Evolutionary conservation across 2,329 filamentous ascomycete genomes (phyloP), one percentile per base, ranked within the genome.

Genomic region (Fusarium sp.): DNA sequence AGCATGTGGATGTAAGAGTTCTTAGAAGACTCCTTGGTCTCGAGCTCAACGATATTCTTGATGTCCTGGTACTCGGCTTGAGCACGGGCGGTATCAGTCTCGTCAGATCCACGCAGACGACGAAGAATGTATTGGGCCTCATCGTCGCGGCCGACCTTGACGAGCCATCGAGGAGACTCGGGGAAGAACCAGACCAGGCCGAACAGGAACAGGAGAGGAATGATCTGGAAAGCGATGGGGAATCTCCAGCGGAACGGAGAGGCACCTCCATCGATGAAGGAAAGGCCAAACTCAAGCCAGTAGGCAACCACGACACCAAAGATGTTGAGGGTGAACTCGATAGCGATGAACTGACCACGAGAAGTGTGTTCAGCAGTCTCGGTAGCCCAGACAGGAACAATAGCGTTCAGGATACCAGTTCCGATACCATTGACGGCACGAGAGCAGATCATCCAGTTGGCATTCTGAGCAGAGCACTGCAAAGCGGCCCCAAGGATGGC

Each of bases 41-140:
- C 88, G 15, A 78, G 60, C 7, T 71, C 57, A 0, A 70, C 73
- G 11, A 92, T 90, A 67, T 87, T 89, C 65, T 87, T 85, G 70
- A 95, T 94, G 67, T 95, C 93, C 35, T 89, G 86, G 70, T 91
- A 92, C 79, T 95, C 92, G 0, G 86, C 85, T 47, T 93, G 87
- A 3, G 91, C 90, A 2, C 86, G 84, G 6, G 84, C 80, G 5
- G 83, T 84, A 12, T 90, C 88, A 7, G 88, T 86, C 2, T 84
- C 86, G 11, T 85, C 85, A 20, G 85, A 86, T 1, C 92, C 92
- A 45, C 92, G 90, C 0, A 94, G 86, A 14, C 91, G 86, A 2
- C 85, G 85, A 0, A 95, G 85, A 56, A 95, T 88, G 70, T 90
- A 93, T 12, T 87, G 87, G 0, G 91, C 92, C 79, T 94, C 93